phyloP scores from a whole-genome alignment of 768 basidiomycete species.

The Lenzites betulinus region DNA sequence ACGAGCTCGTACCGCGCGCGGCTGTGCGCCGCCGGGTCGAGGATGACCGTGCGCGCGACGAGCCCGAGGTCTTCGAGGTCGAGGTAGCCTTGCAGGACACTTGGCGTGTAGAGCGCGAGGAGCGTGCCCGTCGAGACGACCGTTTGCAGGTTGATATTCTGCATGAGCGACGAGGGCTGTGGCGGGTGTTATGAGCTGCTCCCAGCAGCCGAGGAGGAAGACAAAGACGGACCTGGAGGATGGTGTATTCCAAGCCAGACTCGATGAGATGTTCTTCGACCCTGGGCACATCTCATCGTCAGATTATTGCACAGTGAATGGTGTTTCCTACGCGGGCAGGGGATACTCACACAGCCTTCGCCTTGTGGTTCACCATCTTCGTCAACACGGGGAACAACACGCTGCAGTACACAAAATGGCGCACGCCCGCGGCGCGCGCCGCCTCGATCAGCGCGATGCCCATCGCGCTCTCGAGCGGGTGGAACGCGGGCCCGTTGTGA shows the following conservation, averaged over 20 bases:
- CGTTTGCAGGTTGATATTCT: conserved; percentile 30
- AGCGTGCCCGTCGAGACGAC: conserved; percentile 18
- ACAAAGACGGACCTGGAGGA: conserved; percentile 30
- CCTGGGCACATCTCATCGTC: too few species aligned
- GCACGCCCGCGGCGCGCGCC: conserved; percentile 34
- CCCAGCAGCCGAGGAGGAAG: neutral
- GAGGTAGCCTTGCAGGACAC: conserved; percentile 36
- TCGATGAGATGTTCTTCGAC: conserved; percentile 41
- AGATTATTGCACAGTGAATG: too few species aligned
- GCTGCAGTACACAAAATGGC: conserved; percentile 38
- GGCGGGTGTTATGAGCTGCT: too few species aligned
- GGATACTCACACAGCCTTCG: conserved; percentile 22
- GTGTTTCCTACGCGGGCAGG: too few species aligned
- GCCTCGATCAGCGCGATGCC: conserved; percentile 36
- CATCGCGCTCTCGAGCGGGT: conserved; percentile 34
- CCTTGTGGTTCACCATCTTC: conserved; percentile 35
- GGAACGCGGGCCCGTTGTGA: conserved; percentile 32
- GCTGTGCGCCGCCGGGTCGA: conserved; percentile 32
- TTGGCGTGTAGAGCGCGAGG: conserved; percentile 27
- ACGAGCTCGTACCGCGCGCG: conserved; percentile 39
- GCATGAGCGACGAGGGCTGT: conserved; percentile 39
- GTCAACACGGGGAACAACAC: conserved; percentile 34
- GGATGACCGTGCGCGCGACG: conserved; percentile 31
- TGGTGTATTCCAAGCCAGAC: conserved; percentile 39
- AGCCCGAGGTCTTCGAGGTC: conserved; percentile 36